Evolutionary conservation across 345 rosid species (phyloP).

Genomic region (Eucalyptus decipiens): DNA sequence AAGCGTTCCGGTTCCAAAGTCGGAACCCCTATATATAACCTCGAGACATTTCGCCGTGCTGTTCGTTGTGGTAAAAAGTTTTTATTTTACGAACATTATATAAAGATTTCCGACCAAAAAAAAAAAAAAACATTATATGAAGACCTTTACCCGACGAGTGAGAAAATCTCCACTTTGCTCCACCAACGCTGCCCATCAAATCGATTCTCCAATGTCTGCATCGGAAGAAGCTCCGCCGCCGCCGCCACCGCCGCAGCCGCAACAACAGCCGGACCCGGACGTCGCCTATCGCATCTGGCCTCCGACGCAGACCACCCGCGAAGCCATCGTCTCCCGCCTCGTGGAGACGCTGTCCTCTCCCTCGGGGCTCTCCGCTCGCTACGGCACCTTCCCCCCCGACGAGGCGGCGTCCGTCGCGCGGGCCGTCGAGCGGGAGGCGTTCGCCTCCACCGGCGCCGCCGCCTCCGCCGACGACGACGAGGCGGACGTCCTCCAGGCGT

Average conservation of each 20-base stretch:
- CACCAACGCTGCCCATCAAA: background rate
- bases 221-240: background rate
- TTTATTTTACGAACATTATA: background rate
- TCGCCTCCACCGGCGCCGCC: background rate
- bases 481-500: constrained; percentile 1
- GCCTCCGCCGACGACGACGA: background rate
- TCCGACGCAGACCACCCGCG: constrained; percentile 7
- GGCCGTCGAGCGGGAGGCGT: constrained; percentile 6
- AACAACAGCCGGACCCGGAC: background rate
- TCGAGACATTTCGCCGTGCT: background rate
- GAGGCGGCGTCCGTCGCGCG: background rate
- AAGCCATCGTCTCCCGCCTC: constrained; percentile 5
- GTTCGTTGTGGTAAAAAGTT: background rate
- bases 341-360: constrained; percentile 1
- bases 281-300: constrained; percentile 3
- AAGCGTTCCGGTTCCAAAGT: background rate
- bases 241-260: background rate
- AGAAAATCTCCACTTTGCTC: background rate
- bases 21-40: background rate
- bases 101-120: background rate
- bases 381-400: background rate
- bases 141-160: background rate
- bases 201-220: background rate
- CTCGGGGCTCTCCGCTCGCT: constrained; percentile 1
- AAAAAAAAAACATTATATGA: background rate